These are phyloP conservation scores for Penicillium canescens DNA, from an alignment of 495 filamentous ascomycete species.

Conservation along the genomic window DNA sequence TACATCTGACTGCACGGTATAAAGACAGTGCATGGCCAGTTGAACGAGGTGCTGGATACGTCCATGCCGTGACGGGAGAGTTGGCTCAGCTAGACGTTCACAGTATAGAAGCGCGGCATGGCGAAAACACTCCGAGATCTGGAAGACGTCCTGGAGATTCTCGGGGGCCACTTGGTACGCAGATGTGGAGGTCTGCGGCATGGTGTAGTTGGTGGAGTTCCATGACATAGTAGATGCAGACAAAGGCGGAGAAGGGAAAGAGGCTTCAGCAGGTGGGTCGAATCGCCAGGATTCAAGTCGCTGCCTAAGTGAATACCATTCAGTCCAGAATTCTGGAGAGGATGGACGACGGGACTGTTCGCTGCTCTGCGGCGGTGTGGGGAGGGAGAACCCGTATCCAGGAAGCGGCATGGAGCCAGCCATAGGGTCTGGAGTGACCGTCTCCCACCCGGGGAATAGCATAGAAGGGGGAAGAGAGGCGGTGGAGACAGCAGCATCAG, in stretches of 20 bases:
- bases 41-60: conserved; percentile 83
- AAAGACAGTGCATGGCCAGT: conserved; percentile 78
- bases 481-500: conserved; percentile 32
- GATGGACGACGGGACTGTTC: conserved; percentile 23
- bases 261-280: conserved; percentile 42
- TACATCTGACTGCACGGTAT: conserved; percentile 77
- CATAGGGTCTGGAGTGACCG: conserved; percentile 6
- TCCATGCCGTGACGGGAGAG: conserved; percentile 68
- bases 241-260: conserved; percentile 23
- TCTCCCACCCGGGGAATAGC: conserved; percentile 29
- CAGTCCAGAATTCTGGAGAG: conserved; percentile 71
- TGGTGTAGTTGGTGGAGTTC: conserved; percentile 39
- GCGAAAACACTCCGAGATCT: conserved; percentile 85
- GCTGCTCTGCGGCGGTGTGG: conserved; percentile 29
- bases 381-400: conserved; percentile 28
- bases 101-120: conserved; percentile 88
- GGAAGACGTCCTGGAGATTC: conserved; percentile 54
- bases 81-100: conserved; percentile 81
- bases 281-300: conserved; percentile 82
- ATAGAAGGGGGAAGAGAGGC: conserved; percentile 42
- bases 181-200: conserved; percentile 30
- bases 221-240: conserved; percentile 26
- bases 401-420: conserved; percentile 6
- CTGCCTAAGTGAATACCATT: conserved; percentile 79
- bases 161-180: conserved; percentile 34